Evolutionary conservation across 192 early-diverging fungal genomes (phyloP).

Genomic region (Fimicolochytrium jonesii): DNA sequence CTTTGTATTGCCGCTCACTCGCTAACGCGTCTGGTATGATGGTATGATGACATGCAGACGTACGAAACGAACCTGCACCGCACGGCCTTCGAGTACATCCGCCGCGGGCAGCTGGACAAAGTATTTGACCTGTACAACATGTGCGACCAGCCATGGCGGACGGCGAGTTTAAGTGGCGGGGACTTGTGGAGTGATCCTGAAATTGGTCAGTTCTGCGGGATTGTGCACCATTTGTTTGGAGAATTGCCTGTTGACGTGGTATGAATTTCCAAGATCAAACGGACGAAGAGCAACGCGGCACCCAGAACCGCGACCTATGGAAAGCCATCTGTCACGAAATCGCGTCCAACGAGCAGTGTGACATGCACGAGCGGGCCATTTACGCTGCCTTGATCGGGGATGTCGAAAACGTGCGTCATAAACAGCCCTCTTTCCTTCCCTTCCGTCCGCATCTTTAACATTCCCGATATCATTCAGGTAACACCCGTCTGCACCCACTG

Average conservation of each 20-base stretch:
- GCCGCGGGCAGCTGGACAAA: conserved; percentile 61
- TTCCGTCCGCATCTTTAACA: neutral
- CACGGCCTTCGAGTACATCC: conserved; percentile 72
- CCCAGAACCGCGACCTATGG: conserved; percentile 64
- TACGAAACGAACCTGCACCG: conserved; percentile 55
- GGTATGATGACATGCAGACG: conserved; percentile 11
- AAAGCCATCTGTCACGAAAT: conserved; percentile 56
- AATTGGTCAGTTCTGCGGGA: conserved; percentile 38
- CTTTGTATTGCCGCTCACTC: neutral
- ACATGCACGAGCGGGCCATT: conserved; percentile 64
- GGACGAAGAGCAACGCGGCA: conserved; percentile 43
- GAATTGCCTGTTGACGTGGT: too few species aligned
- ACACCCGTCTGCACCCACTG: conserved; percentile 74
- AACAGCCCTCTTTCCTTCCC: neutral
- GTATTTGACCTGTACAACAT: conserved; percentile 70
- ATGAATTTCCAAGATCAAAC: neutral
- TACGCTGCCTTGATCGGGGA: conserved; percentile 74
- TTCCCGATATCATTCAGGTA: neutral
- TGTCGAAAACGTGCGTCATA: conserved; percentile 55
- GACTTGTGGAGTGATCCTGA: conserved; percentile 50
- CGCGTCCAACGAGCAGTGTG: conserved; percentile 41
- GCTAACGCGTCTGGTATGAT: neutral
- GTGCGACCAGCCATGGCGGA: conserved; percentile 74
- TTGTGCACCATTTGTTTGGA: too few species aligned
- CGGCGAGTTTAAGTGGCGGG: conserved; percentile 70